Evolutionary conservation across 257 asterid species (phyloP).

Genomic region (Nicotiana tomentosiformis): DNA sequence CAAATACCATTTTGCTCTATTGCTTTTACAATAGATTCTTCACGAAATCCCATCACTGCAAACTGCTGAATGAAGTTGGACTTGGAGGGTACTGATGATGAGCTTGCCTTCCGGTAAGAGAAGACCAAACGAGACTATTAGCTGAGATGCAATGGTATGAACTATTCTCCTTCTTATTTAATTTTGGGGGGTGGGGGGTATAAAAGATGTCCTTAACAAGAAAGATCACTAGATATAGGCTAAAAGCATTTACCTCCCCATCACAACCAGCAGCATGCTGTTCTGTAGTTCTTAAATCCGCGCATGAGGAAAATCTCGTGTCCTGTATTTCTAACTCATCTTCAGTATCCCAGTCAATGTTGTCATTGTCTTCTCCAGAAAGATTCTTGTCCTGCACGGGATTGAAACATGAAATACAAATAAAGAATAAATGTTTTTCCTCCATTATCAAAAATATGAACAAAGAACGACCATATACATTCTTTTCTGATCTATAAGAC

Average conservation of each 20-base stretch:
- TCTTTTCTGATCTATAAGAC: not conserved
- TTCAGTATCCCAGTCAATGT: conserved; percentile 37
- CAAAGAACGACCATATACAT: not conserved
- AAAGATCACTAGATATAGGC: not conserved
- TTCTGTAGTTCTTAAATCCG: not conserved
- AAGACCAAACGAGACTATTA: not conserved
- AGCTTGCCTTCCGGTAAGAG: conserved; percentile 17
- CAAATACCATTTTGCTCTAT: conserved; percentile 32
- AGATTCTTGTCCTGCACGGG: conserved; percentile 16
- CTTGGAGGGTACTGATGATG: conserved; percentile 19
- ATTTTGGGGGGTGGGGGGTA: not conserved
- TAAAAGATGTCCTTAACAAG: not conserved
- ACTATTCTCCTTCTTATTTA: not conserved
- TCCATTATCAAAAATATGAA: not conserved
- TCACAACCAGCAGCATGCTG: not conserved
- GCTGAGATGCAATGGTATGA: not conserved
- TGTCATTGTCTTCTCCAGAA: conserved; percentile 22
- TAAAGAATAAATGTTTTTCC: not conserved
- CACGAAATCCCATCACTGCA: conserved; percentile 32
- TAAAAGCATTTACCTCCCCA: conserved; percentile 7
- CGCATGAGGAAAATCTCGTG: not conserved
- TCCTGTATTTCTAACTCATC: conserved; percentile 29
- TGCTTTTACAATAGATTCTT: conserved; percentile 29
- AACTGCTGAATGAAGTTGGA: conserved; percentile 18
- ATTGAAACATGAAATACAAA: not conserved